A percentile compares a stretch with the other conserved stretches of the same genome.
phyloP scores from a whole-genome alignment of 495 filamentous ascomycete genomes.

The Cercophora samala region DNA sequence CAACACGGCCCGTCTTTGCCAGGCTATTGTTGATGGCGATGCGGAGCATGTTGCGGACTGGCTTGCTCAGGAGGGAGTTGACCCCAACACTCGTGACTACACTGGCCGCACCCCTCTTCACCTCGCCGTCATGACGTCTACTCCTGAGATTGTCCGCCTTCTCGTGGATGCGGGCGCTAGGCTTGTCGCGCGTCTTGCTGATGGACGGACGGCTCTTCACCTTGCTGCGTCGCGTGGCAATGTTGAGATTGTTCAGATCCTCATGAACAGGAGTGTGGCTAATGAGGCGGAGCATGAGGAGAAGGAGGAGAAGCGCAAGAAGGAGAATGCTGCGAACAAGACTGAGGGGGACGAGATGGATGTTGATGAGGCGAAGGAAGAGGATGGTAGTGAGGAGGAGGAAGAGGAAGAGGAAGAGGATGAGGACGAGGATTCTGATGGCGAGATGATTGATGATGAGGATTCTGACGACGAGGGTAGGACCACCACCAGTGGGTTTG shows the following conservation, averaged over 20 bases:
- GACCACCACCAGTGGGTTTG: slow-evolving; percentile 61
- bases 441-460: slow-evolving; percentile 41
- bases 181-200: slow-evolving; percentile 65
- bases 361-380: slow-evolving; percentile 12
- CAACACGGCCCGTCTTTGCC: slow-evolving; percentile 65
- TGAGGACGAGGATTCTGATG: slow-evolving; percentile 35
- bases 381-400: slow-evolving; percentile 27
- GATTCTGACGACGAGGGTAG: slow-evolving; percentile 44
- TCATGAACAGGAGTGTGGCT: slow-evolving; percentile 63
- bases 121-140: slow-evolving; percentile 64
- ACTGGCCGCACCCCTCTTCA: slow-evolving; percentile 80
- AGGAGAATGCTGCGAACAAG: slow-evolving; percentile 26
- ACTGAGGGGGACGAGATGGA: slow-evolving; percentile 15
- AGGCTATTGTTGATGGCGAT: slow-evolving; percentile 71
- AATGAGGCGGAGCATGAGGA: slow-evolving; percentile 67
- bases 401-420: slow-evolving; percentile 19
- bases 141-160: slow-evolving; percentile 62
- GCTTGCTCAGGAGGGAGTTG: slow-evolving; percentile 57
- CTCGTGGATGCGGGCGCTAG: slow-evolving; percentile 72
- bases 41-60: slow-evolving; percentile 63
- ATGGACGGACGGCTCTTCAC: slow-evolving; percentile 76
- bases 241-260: slow-evolving; percentile 62
- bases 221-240: slow-evolving; percentile 67
- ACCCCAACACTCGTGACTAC: slow-evolving; percentile 66
- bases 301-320: slow-evolving; percentile 50